Conservation (phyloP, 495 filamentous ascomycete genomes). For the Patellaria atrata region DNA sequence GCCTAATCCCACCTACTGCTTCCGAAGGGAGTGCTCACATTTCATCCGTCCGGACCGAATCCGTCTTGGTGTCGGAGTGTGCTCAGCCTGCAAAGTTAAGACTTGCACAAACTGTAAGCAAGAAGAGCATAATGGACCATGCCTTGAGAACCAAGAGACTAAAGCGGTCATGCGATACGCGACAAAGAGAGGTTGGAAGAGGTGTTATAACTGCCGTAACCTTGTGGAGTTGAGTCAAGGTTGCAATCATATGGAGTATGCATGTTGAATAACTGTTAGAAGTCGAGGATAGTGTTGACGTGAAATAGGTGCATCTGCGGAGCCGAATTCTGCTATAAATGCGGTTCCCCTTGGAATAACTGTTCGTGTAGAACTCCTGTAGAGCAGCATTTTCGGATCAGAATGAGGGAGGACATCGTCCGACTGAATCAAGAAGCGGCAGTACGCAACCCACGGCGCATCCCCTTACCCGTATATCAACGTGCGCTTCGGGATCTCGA, state of each 20-base stretch:
- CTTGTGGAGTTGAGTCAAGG: slow-evolving; percentile 8
- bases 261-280: neutral
- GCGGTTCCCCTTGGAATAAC: slow-evolving; percentile 5
- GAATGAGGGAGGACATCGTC: too few relatives aligned
- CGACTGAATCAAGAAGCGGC: too few relatives aligned
- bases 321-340: slow-evolving; percentile 14
- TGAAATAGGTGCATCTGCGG: slow-evolving; percentile 6
- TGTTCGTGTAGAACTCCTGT: too few relatives aligned
- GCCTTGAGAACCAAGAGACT: slow-evolving; percentile 5
- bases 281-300: neutral
- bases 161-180: slow-evolving; percentile 5
- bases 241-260: slow-evolving; percentile 12
- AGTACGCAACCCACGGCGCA: too few relatives aligned
- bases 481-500: too few relatives aligned
- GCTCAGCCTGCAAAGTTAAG: slow-evolving; percentile 1
- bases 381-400: too few relatives aligned
- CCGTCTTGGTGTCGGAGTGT: slow-evolving; percentile 1
- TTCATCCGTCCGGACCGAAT: slow-evolving; percentile 5
- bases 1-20: slow-evolving; percentile 9
- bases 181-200: slow-evolving; percentile 5
- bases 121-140: slow-evolving; percentile 5
- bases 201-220: slow-evolving; percentile 10
- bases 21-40: neutral
- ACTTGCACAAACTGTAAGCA: slow-evolving; percentile 9
- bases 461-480: too few relatives aligned